phyloP scores from a whole-genome alignment of 2,329 filamentous ascomycete genomes.

The Sporothrix luriei region DNA sequence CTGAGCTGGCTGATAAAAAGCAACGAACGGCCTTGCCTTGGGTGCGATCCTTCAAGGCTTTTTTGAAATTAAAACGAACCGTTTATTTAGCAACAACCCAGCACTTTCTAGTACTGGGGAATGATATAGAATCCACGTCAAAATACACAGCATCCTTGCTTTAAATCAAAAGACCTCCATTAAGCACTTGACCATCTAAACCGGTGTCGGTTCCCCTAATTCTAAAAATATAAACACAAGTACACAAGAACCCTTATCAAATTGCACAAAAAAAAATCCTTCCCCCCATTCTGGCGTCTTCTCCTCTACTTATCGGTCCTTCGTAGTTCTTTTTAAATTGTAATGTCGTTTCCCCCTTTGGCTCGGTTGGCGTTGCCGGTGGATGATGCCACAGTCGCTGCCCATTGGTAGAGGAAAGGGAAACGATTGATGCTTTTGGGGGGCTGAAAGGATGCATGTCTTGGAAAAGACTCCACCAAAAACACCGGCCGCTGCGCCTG shows the following conservation, averaged over 20 bases:
- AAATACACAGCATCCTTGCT: not conserved
- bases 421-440: slow-evolving; percentile 6
- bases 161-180: not conserved
- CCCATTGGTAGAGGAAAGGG: not conserved
- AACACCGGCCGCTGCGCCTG: not conserved
- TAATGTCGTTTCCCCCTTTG: not conserved
- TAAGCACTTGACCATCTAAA: not conserved
- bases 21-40: no score
- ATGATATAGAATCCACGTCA: no score
- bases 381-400: not conserved
- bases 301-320: not conserved
- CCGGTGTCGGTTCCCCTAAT: not conserved
- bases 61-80: no score
- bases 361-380: not conserved
- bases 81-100: no score
- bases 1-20: no score
- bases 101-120: no score
- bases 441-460: slow-evolving; percentile 19
- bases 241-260: not conserved
- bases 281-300: not conserved
- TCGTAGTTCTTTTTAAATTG: not conserved
- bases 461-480: not conserved
- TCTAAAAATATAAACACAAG: not conserved
- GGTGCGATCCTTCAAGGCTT: no score
- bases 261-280: not conserved